These are phyloP conservation scores for Balamuthia mandrillaris DNA, from an alignment of 208 protist species.

Conservation along the genomic window DNA sequence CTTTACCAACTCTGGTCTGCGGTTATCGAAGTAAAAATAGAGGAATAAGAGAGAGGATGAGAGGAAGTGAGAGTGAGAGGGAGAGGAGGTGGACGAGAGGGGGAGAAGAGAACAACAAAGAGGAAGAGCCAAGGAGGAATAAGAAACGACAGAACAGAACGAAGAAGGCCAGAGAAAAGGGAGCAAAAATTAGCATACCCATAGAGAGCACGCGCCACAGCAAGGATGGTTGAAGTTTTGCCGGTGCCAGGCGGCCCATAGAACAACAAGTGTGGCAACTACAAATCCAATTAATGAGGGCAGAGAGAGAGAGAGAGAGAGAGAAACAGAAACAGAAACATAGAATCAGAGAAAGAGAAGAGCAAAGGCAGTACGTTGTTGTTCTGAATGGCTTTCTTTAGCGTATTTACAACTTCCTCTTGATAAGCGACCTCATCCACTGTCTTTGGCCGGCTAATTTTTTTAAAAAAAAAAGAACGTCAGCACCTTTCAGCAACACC, in stretches of 20 bases:
- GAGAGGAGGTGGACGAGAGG: neutral
- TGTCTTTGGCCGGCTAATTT: slow-evolving; percentile 81
- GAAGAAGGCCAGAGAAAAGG: neutral
- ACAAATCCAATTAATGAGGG: neutral
- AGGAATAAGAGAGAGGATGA: neutral
- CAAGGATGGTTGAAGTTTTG: slow-evolving; percentile 98
- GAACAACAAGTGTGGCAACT: slow-evolving; percentile 99
- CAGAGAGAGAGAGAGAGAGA: neutral
- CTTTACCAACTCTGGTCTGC: slow-evolving; percentile 70
- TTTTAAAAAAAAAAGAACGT: neutral
- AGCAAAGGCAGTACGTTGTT: slow-evolving; percentile 54
- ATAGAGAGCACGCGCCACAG: slow-evolving; percentile 94
- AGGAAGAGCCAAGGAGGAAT: neutral
- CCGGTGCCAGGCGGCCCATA: slow-evolving; percentile 97
- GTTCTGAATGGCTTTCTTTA: slow-evolving; percentile 82
- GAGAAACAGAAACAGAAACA: neutral
- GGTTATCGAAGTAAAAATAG: neutral
- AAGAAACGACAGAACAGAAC: neutral
- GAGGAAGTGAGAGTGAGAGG: neutral
- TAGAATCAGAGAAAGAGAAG: neutral
- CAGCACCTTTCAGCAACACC: neutral
- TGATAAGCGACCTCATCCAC: slow-evolving; percentile 92
- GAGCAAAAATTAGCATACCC: slow-evolving; percentile 72
- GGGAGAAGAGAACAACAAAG: neutral
- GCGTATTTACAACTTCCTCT: slow-evolving; percentile 87